phyloP scores from a whole-genome alignment of 495 filamentous ascomycete genomes.

The Penicillium fimorum region DNA sequence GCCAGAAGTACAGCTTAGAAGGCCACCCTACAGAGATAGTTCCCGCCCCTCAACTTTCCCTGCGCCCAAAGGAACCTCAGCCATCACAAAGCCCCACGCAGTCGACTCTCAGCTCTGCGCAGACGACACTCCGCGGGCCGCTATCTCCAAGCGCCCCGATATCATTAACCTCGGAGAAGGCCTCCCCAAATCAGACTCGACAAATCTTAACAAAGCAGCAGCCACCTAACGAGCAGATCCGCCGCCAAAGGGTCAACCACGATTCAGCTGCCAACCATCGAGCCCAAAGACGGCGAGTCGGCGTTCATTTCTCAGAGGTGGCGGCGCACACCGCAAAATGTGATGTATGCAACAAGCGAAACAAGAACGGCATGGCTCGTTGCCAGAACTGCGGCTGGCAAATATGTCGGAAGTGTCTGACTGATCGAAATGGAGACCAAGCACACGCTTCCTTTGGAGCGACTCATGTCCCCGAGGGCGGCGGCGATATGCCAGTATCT shows the following conservation, averaged over 20 bases:
- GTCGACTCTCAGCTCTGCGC: not conserved
- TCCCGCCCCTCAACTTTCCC: not conserved
- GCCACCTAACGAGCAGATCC: not conserved
- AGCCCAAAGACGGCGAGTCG: not conserved
- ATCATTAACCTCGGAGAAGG: not conserved
- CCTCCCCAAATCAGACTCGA: not conserved
- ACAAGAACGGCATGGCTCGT: slow-evolving; percentile 42
- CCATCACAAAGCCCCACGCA: not conserved
- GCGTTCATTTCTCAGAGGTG: slow-evolving; percentile 32
- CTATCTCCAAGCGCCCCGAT: not conserved
- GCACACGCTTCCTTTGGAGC: slow-evolving; percentile 20
- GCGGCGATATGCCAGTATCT: not conserved
- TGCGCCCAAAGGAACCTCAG: not conserved
- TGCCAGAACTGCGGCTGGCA: slow-evolving; percentile 48
- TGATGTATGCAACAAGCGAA: slow-evolving; percentile 47
- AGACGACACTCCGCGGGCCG: not conserved
- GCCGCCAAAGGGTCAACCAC: not conserved
- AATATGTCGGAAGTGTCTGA: slow-evolving; percentile 41
- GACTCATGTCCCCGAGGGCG: slow-evolving; percentile 14
- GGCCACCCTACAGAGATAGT: not conserved
- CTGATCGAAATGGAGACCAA: slow-evolving; percentile 19
- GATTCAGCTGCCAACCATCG: not conserved
- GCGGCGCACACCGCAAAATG: slow-evolving; percentile 51
- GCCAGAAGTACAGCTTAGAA: not conserved
- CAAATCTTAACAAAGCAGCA: not conserved